Base-by-base conservation (phyloP, 768 basidiomycete species). In the Naganishia antarctica region DNA sequence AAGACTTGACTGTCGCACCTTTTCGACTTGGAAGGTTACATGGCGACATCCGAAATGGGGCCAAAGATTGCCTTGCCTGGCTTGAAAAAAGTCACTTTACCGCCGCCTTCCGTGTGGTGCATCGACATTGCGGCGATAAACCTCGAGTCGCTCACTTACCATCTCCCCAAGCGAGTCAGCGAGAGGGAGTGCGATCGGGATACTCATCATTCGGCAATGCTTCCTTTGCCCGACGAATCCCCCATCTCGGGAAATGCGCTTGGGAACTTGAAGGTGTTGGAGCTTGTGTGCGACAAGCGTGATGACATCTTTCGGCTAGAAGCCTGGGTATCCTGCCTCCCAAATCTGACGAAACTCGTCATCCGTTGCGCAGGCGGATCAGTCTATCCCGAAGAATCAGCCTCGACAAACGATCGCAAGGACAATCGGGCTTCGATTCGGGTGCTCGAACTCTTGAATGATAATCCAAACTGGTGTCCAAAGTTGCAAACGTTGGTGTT, bases 41-140 rank as follows among this genome's bases (percentile, higher is more conserved):
- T n/a, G n/a, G n/a, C n/a, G n/a, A n/a, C n/a, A n/a, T n/a, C n/a
- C n/a, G n/a, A n/a, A n/a, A n/a, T n/a, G n/a, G n/a, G n/a, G n/a
- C n/a, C n/a, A n/a, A n/a, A n/a, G n/a, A n/a, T n/a, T n/a, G n/a
- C n/a, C n/a, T n/a, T n/a, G n/a, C n/a, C n/a, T n/a, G n/a, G n/a
- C n/a, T n/a, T n/a, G n/a, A n/a, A 40, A 40, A 32, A 25, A 25
- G 18, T 57, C 23, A 26, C 23, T 1, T 4, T 57, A 34, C 18
- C 6, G 6, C 25, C 32, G 3, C 37, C 53, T 2, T 57, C 53
- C 1, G 1, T 41, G 6, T 26, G 23, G n/a, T 40, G 8, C 3
- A 57, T 57, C 37, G 53, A 57, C 21, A 40, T 57, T n/a, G 6
- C 21, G 18, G 51, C 51, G 51, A 31, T 32, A 1, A 53, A 53